A percentile compares a stretch with the other conserved stretches of the same genome.
Conservation (phyloP, 1,284 basidiomycete genomes). For the Pulchroboletus neoregius region DNA sequence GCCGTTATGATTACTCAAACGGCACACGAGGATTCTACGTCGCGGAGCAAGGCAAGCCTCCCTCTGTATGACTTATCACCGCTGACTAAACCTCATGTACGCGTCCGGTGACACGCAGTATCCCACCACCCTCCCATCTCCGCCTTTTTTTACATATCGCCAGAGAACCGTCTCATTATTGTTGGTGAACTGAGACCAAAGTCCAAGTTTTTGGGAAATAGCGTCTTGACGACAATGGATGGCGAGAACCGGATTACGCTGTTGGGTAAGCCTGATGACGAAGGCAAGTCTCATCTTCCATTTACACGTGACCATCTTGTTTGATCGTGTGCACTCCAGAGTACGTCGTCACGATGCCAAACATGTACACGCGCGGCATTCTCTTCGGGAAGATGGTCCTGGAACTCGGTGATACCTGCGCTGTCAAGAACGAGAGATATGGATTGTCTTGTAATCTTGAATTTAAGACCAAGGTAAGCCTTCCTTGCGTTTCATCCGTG, state of each 20-base stretch:
- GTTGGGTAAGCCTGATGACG: constrained; percentile 79
- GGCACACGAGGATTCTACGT: constrained; percentile 95
- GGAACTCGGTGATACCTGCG: constrained; percentile 90
- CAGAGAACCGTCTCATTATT: constrained; percentile 80
- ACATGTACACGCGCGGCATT: constrained; percentile 97
- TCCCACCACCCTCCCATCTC: constrained; percentile 95
- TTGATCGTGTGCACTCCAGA: constrained; percentile 42
- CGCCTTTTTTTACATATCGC: constrained; percentile 95
- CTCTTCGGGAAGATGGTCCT: constrained; percentile 98
- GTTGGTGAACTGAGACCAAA: constrained; percentile 95
- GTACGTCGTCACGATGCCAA: constrained; percentile 90
- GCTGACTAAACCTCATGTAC: constrained; percentile 7
- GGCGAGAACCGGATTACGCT: constrained; percentile 88
- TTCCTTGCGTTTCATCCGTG: not conserved
- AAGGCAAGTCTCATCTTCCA: constrained; percentile 48
- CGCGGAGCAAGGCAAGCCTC: constrained; percentile 80
- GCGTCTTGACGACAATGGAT: constrained; percentile 93
- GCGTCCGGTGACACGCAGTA: constrained; percentile 42
- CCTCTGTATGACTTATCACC: not conserved
- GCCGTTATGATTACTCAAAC: constrained; percentile 90
- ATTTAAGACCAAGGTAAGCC: constrained; percentile 89
- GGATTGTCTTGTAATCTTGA: constrained; percentile 82
- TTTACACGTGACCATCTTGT: constrained; percentile 8
- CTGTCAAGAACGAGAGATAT: constrained; percentile 79
- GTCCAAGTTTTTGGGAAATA: constrained; percentile 95